Conservation (phyloP, 768 basidiomycete species). For the Hortiboletus flavorubellus region DNA sequence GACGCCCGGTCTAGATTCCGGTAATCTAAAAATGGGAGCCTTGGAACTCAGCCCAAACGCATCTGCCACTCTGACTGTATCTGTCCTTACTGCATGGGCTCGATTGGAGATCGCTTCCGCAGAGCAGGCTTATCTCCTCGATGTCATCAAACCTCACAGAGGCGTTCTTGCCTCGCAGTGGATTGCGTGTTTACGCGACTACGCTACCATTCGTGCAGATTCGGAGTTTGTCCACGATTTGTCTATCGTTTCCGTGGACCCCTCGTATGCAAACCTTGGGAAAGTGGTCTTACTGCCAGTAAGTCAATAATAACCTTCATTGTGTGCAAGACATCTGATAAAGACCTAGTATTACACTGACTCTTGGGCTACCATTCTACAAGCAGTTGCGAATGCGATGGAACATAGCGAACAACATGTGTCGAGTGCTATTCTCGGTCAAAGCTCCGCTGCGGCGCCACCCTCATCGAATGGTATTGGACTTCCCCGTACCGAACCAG, state of each 20-base stretch:
- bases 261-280: constrained; percentile 83
- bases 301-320: constrained; percentile 29
- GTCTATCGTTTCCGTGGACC: constrained; percentile 71
- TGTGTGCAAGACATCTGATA: neutral
- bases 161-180: constrained; percentile 75
- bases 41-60: constrained; percentile 91
- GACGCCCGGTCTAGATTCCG: constrained; percentile 55
- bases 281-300: constrained; percentile 91
- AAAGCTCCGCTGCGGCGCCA: constrained; percentile 21
- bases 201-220: constrained; percentile 85
- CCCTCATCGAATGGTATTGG: constrained; percentile 21
- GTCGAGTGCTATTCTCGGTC: constrained; percentile 79
- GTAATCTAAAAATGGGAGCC: constrained; percentile 82
- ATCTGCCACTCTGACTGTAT: constrained; percentile 90
- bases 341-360: constrained; percentile 74
- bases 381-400: constrained; percentile 83
- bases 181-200: constrained; percentile 87
- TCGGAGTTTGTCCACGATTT: constrained; percentile 81
- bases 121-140: constrained; percentile 69
- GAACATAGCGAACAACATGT: constrained; percentile 62
- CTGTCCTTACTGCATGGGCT: constrained; percentile 93
- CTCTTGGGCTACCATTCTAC: constrained; percentile 79
- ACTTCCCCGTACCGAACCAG: constrained; percentile 52
- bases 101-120: constrained; percentile 79
- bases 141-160: constrained; percentile 81